Base-by-base conservation (phyloP, 352 stramenopile species). In the Phytophthora macrochlamydospora region DNA sequence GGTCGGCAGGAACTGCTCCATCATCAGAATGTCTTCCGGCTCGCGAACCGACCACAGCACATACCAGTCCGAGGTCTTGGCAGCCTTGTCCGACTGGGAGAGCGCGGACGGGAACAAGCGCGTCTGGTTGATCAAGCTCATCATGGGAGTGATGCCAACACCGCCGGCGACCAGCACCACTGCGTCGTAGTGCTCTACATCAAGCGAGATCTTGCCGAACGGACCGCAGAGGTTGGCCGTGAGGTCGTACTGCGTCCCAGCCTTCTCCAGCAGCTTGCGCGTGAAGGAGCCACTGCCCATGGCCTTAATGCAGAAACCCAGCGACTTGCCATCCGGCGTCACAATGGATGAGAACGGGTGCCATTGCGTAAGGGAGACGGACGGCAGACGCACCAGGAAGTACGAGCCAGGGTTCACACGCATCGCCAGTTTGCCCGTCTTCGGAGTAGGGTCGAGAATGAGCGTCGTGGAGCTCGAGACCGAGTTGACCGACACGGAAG, bases 261-360 rank as follows among this genome's bases (percentile, higher is more conserved):
- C 81, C 51, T 82, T 76, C 44, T 83, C 62, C 6, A 89, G 30
- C 28, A 93, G 61, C 29, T 66, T 65, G 13, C 69, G 74, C 33
- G 85, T 90, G 59, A 87, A 92, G 14, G 82, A 82, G 4, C 60
- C 62, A 9, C 71, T 67, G n/a, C 74, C 71, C 67, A 89, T 83
- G 14, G 76, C 75, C 46, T 83, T 90, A 29, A 92, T 69, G 53
- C 76, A 90, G 42, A 95, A 95, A n/a, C 82, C 87, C 45, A 95
- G 81, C 38, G 87, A 92, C 44, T 93, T 81, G 40, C 82, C 79
- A 14, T 91, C 75, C 1, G 80, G 69, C 2, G 79, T 91, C 51
- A 93, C 85, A 42, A 95, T 82, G 1, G 85, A 83, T 7, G 85
- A 93, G 70, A 95, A 95, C 51, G 85, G 87, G 43, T 95, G 87